Base-by-base conservation (phyloP, 306 rosid species). In the Delonix regia region DNA sequence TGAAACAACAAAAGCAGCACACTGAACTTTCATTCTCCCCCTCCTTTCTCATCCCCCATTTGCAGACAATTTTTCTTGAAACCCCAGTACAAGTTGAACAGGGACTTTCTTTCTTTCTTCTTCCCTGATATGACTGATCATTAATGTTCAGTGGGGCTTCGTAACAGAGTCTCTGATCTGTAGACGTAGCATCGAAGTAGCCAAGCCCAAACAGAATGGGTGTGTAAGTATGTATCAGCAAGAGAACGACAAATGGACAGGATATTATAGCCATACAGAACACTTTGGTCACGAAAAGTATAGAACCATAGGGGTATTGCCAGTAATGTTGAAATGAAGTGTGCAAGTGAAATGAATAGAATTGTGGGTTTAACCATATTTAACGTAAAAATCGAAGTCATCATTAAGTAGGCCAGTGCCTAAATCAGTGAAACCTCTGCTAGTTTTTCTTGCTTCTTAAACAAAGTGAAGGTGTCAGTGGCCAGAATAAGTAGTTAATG, bases 1-100 rank as follows among this genome's bases (percentile, higher is more conserved):
- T 47, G 25, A 39, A 28, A 38, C 25, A 41, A 73, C 34, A 53
- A 11, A 53, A 52, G 27, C 63, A 4, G 19, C n/a, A n/a, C n/a
- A n/a, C n/a, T 38, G 25, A 19, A 19, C 27, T 52, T 52, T 21
- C 59, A 27, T n/a, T 52, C 12, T 10, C 6, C 1, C 30, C 30
- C 15, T 13, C 1, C 64, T 59, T 13, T 28, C 38, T 6, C 16
- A 24, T 42, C 30, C 21, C 36, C 21, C 1, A 25, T 6, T 21
- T 49, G 24, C 42, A 25, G 64, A 48, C n/a, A n/a, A n/a, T 49
- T 21, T 71, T 48, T 18, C 30, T 69, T 16, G 41, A 51, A 47
- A 69, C 14, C 47, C 24, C 74, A 71, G 30, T 71, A 69, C 42
- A 47, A 15, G 57, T 69, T 69, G 24, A 69, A 69, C 57, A 69